Percentiles rank a stretch among this genome's conserved stretches.
These are phyloP conservation scores for Salvia rosmarinus DNA, from an alignment of 257 asterid species.

Conservation along the genomic window DNA sequence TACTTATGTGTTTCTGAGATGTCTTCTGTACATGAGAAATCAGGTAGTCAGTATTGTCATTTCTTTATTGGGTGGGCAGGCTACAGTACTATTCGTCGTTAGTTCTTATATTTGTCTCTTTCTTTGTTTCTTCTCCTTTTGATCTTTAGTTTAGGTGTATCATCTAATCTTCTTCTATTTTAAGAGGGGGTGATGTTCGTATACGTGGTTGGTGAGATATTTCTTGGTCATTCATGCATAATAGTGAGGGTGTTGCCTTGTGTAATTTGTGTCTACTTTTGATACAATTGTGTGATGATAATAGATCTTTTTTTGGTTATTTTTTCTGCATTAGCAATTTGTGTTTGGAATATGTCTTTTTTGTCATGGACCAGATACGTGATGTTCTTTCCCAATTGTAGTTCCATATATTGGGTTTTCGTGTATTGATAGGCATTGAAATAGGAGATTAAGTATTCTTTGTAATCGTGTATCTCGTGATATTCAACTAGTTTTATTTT, in stretches of 20 bases:
- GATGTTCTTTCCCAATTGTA: not conserved
- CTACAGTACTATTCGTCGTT: conserved; percentile 35
- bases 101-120: conserved; percentile 29
- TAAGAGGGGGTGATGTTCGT: conserved; percentile 37
- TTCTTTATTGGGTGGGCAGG: conserved; percentile 43
- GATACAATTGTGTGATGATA: conserved; percentile 50
- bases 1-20: conserved; percentile 36
- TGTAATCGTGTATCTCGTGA: not conserved
- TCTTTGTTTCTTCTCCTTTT: conserved; percentile 20
- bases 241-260: conserved; percentile 51
- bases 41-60: conserved; percentile 44
- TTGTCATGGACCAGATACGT: not conserved
- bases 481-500: not conserved
- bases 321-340: too few species aligned
- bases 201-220: conserved; percentile 47
- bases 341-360: conserved; percentile 8
- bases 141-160: conserved; percentile 56
- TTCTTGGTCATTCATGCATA: conserved; percentile 48
- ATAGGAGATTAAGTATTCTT: not conserved
- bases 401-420: not conserved
- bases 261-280: conserved; percentile 43
- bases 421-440: not conserved
- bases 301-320: conserved; percentile 33
- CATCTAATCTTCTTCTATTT: conserved; percentile 41
- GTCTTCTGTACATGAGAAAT: conserved; percentile 60